Evolutionary conservation across 1,284 basidiomycete species (phyloP), one percentile per base, ranked within the genome.

Genomic region (Hemileia vastatrix): DNA sequence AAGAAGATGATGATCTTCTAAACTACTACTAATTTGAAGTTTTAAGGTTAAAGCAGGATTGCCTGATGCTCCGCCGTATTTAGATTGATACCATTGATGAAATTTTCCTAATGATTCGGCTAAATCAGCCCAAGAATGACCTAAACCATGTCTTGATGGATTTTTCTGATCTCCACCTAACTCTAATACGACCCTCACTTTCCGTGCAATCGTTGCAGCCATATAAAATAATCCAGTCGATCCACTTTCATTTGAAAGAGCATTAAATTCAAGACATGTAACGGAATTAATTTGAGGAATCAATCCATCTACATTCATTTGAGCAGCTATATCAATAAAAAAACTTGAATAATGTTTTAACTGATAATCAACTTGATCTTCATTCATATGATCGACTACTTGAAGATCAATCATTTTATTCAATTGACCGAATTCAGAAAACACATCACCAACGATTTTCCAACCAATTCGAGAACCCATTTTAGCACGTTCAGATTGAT

Each of bases 371-470:
- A n/a, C n/a, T n/a, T n/a, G n/a, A n/a, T n/a, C n/a, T 62, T 62
- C 59, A 23, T 48, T 62, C 21, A 32, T 11, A 19, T 62, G 45
- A 9, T 36, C 31, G n/a, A 23, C 21, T n/a, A 53, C 55, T 27
- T 43, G 24, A 8, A 54, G 56, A 15, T 54, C 54, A 24, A 58
- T 64, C 2, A 48, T 44, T 9, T 49, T 57, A 21, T 59, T 59
- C 56, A 54, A 64, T 13, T 49, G 48, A 21, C 19, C 55, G 18
- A 78, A 71, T 11, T 70, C 68, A 31, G 84, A 85, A 2, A 88
- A 77, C 0, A 86, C 84, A 75, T 98, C 94, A 0, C 83, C 87
- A 8, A 86, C 80, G 2, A 85, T 79, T 76, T 97, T 98, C 93
- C 94, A 97, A 0, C 82, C 84, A 21, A 90, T 4, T 83, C 84